Evolutionary conservation across 192 early-diverging fungal genomes (phyloP).

Genomic region (Podila epicladia): DNA sequence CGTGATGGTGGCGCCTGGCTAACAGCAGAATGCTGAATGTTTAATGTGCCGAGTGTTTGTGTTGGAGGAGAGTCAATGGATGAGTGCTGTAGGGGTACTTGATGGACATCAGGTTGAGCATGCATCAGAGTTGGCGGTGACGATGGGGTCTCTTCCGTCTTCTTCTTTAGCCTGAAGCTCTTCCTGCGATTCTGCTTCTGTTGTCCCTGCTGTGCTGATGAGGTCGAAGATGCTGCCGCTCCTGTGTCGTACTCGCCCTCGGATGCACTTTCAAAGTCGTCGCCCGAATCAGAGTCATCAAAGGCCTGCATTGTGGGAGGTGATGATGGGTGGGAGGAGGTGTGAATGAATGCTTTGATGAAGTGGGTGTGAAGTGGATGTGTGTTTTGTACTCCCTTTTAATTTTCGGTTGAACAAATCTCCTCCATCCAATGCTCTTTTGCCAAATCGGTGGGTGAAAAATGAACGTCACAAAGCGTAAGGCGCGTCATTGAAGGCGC

Average conservation of each 20-base stretch:
- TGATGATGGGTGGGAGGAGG: not conserved
- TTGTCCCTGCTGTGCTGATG: too few species aligned
- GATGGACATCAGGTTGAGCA: not conserved
- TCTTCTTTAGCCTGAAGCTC: not conserved
- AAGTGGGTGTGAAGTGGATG: too few species aligned
- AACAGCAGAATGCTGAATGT: not conserved
- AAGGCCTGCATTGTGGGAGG: not conserved
- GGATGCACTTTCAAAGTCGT: constrained; percentile 44
- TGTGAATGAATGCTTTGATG: not conserved
- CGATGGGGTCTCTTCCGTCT: not conserved
- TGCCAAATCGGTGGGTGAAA: too few species aligned
- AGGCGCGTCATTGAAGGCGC: too few species aligned
- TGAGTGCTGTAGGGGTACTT: not conserved
- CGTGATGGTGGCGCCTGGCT: not conserved
- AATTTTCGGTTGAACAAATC: not conserved
- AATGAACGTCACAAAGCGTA: too few species aligned
- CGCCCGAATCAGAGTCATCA: constrained; percentile 6
- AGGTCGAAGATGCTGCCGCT: not conserved
- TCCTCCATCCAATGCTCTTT: too few species aligned
- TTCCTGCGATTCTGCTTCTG: not conserved
- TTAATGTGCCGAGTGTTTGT: not conserved
- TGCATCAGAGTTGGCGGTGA: not conserved
- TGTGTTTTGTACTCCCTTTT: not conserved
- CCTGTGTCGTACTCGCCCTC: constrained; percentile 25
- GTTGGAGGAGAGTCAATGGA: constrained; percentile 11